Evolutionary conservation across 176 grass and related monocot genomes (phyloP), one percentile per base, ranked within the genome.

Genomic region (Aegilops sharonensis): DNA sequence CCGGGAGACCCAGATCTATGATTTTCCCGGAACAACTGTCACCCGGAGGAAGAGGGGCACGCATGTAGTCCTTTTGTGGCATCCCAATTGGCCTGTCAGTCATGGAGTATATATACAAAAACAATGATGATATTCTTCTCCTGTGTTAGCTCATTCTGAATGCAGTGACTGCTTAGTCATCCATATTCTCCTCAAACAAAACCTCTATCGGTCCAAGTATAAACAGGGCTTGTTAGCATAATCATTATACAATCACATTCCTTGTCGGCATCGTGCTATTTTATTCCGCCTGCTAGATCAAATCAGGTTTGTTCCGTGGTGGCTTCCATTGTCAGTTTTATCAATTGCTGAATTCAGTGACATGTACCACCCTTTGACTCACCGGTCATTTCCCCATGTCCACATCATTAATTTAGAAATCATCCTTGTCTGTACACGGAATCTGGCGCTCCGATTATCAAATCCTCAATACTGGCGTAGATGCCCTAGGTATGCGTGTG

Each of bases 301-400:
- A 77, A 88, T 88, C 89, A 77, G 77, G 88, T 88, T 77, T 91
- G 90, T 82, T 88, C 78, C n/a, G 32, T 82, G 72, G 82, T 84
- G 78, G 71, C 90, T 88, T 91, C 82, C 75, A 69, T 15, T 82
- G 86, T 59, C 78, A 88, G 70, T 59, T 59, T 85, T 70, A 77
- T 79, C 79, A 74, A 87, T 90, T 85, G 14, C 39, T 72, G 79
- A 81, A 85, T 91, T 9, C 71, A 78, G 78, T 56, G 76, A 73
- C 68, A 85, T 77, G 57, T 11, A 43, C 10, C 10, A 37, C 42
- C 71, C 68, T 88, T 85, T 72, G 82, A 91, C 85, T 70, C 64
- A 71, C 75, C 29, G 7, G 74, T 83, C 85, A 84, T 68, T 61
- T 91, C 40, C 69, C 64, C 34, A 62, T 69, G 84, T 78, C 84